Base-by-base conservation (phyloP, 192 early-diverging fungal species). In the Backusella macrospora region DNA sequence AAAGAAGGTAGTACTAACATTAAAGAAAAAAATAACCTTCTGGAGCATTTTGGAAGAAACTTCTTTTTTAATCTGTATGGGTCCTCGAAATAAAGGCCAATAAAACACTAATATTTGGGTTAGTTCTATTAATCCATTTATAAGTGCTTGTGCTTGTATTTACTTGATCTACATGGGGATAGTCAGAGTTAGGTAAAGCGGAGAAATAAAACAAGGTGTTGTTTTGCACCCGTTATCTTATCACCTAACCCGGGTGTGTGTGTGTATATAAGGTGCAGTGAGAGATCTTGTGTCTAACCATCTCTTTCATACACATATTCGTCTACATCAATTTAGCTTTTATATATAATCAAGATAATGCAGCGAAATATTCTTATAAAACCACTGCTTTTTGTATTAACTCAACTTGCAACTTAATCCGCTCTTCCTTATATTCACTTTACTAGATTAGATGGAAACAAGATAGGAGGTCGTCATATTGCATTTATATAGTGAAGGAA, bases 161-260 rank as follows among this genome's bases (percentile, higher is more conserved):
- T n/a, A 59, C 8, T 59, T 59, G 23, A 23, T 59, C 23, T 21
- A 59, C 21, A 26, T 26, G 52, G 52, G 21, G 26, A 9, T 21
- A 59, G 10, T 9, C 26, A 26, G 52, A 59, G 52, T 23, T 59
- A 59, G 21, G 52, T 12, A 26, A 59, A 59, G 52, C 52, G 52
- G 52, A 59, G 52, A 59, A 59, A 59, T 59, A 59, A 59, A 59
- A 26, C 18, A 26, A 59, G 18, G 52, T 59, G 26, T 59, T 59
- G 26, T 59, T 59, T 59, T 59, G 12, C 52, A 59, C 52, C 52
- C 52, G 52, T 59, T 59, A 59, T 59, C 52, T 59, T 59, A 59
- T 59, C 52, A 59, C 52, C 4, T 59, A 59, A 59, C 52, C 52
- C 52, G 52, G 52, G 52, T 59, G 52, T 59, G 52, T 59, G 21